Percentiles rank a stretch among this genome's conserved stretches.
Conservation (phyloP, 768 basidiomycete genomes). For the Tricholoma saponaceum region DNA sequence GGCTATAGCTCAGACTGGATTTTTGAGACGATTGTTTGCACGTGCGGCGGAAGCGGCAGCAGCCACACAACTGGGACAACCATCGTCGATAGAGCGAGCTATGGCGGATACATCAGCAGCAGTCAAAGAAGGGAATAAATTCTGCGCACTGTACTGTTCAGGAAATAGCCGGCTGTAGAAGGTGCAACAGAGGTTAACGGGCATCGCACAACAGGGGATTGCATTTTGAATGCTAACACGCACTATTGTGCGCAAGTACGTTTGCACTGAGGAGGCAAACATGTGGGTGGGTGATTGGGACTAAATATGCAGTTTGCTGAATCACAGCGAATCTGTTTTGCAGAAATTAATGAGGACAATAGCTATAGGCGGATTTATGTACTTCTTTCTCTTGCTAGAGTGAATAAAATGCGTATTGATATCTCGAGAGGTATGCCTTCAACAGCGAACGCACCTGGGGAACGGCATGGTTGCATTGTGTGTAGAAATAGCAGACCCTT, state of each 20-base stretch:
- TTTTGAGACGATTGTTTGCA: background rate
- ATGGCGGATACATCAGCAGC: background rate
- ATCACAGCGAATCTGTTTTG: conserved; percentile 42
- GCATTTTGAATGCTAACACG: conserved; percentile 8
- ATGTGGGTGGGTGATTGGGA: conserved; percentile 42
- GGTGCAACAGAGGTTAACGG: background rate
- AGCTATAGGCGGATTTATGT: conserved; percentile 1
- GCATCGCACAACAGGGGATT: too few species aligned
- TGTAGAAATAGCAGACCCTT: conserved; percentile 45
- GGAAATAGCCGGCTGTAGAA: conserved; percentile 38
- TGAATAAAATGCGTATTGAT: background rate
- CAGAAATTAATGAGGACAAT: background rate
- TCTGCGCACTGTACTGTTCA: conserved; percentile 39
- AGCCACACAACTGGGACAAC: conserved; percentile 36
- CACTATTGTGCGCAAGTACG: conserved; percentile 41
- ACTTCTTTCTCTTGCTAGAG: conserved; percentile 27
- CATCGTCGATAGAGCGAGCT: conserved; percentile 39
- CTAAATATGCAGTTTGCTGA: conserved; percentile 46
- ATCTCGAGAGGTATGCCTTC: background rate
- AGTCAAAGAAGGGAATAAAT: background rate
- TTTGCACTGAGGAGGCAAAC: conserved; percentile 38
- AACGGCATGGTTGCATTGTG: conserved; percentile 43
- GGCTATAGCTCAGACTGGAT: background rate
- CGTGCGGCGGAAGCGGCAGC: conserved; percentile 11
- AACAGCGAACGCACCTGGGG: conserved; percentile 30